These are phyloP conservation scores for Lentinula boryana DNA, from an alignment of 768 basidiomycete species.

Conservation along the genomic window DNA sequence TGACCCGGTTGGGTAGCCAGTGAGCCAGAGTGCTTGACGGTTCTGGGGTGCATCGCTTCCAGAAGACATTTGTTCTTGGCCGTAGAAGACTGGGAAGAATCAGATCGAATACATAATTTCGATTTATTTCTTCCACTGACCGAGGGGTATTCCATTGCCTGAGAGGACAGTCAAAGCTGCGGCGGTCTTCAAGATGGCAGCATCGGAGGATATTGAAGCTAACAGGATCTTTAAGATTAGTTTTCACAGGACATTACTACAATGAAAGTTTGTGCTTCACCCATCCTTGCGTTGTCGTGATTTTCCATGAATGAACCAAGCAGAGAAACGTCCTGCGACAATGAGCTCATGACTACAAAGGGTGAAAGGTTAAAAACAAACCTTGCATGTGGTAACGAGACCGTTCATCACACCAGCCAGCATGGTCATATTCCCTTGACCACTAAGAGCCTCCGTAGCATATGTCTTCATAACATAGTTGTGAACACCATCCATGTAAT, in stretches of 20 bases:
- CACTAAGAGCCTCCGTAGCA: background rate
- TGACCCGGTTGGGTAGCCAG: slow-evolving; percentile 43
- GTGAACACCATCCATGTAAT: background rate
- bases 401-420: background rate
- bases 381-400: background rate
- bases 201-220: background rate
- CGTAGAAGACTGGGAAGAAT: slow-evolving; percentile 43
- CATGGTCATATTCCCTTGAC: background rate
- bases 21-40: slow-evolving; percentile 63
- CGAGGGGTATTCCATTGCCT: slow-evolving; percentile 63
- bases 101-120: background rate
- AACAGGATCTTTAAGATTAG: background rate
- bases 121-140: background rate
- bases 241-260: background rate
- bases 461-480: background rate
- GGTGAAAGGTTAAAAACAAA: slow-evolving; percentile 38
- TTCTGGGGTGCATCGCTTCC: slow-evolving; percentile 57
- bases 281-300: slow-evolving; percentile 58
- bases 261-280: slow-evolving; percentile 32
- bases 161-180: slow-evolving; percentile 63
- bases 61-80: slow-evolving; percentile 59
- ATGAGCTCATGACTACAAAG: slow-evolving; percentile 18
- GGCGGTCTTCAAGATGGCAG: slow-evolving; percentile 20
- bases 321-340: slow-evolving; percentile 32
- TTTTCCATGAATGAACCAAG: slow-evolving; percentile 66